Evolutionary conservation across 306 rosid species (phyloP), one percentile per base, ranked within the genome.

Genomic region (Vigna hirtella): DNA sequence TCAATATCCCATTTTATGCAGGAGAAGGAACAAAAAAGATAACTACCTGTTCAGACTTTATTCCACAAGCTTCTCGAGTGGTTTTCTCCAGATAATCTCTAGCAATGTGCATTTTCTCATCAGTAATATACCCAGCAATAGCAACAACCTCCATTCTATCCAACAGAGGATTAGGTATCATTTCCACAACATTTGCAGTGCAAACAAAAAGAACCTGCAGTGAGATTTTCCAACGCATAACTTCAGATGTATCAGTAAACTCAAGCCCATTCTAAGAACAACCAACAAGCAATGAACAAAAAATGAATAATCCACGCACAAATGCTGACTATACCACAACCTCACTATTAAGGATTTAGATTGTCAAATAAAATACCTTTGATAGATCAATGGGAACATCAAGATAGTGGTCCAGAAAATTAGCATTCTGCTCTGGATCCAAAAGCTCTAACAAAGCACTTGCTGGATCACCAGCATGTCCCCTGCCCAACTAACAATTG

Each of bases 341-440:
- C 43, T 59, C 64, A 69, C 30, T 43, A 66, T 65, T 49, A 52
- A 66, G 1, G 49, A 36, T 14, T 64, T 28, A 36, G 61, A 71
- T 55, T 34, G 59, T 80, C 55, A 18, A 77, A 30, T 72, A 86
- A 42, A 88, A 69, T 57, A 96, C 99, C 99, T 96, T 96, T 64
- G 99, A 91, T 70, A 96, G 87, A 86, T 96, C 99, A 75, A 96
- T 96, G 24, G 99, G 91, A 69, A 96, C 99, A 84, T 96, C 99
- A 86, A 96, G 98, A 88, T 93, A 96, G 87, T 96, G 99, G 80
- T 96, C 99, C 66, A 96, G 87, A 79, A 96, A 96, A 83, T 96
- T 96, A 74, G 99, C 98, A 91, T 96, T 96, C 87, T 96, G 99
- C 91, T 96, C 99, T 0, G 99, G 99, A 88, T 96, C 99, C 81